phyloP scores from a whole-genome alignment of 31 red algal genomes.

The Asparagopsis taxiformis region DNA sequence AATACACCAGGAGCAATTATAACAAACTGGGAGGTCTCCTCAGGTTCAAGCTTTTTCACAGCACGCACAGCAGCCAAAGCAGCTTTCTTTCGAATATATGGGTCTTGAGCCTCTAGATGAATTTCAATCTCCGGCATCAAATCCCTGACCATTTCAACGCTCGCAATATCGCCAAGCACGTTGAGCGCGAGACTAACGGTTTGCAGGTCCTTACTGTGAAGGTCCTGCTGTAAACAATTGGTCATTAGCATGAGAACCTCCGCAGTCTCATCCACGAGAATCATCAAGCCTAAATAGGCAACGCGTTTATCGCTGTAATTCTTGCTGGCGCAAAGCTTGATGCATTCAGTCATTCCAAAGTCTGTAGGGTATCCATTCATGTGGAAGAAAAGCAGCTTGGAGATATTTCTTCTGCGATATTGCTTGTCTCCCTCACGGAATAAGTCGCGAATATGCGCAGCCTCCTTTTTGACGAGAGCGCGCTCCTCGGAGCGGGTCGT shows the following conservation, averaged over 20 bases:
- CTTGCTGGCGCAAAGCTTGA: slow-evolving; percentile 91
- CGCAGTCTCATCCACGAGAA: slow-evolving; percentile 88
- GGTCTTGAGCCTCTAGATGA: slow-evolving; percentile 60
- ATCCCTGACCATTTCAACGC: slow-evolving; percentile 93
- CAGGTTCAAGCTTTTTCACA: slow-evolving; percentile 75
- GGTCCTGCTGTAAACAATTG: slow-evolving; percentile 85
- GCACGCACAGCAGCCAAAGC: slow-evolving; percentile 82
- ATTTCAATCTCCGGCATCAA: slow-evolving; percentile 81
- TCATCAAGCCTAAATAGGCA: slow-evolving; percentile 89
- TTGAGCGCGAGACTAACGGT: slow-evolving; percentile 89
- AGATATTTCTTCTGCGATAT: slow-evolving; percentile 89
- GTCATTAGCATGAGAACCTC: slow-evolving; percentile 94
- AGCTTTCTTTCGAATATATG: slow-evolving; percentile 93
- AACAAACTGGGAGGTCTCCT: slow-evolving; percentile 69
- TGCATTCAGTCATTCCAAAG: slow-evolving; percentile 97
- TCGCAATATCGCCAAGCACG: slow-evolving; percentile 88
- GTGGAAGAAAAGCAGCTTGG: slow-evolving; percentile 98
- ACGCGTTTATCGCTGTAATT: slow-evolving; percentile 98
- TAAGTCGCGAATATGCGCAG: slow-evolving; percentile 97
- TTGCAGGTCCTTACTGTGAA: slow-evolving; percentile 69
- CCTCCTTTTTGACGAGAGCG: slow-evolving; percentile 98
- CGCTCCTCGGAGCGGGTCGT: slow-evolving; percentile 87
- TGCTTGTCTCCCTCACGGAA: slow-evolving; percentile 91
- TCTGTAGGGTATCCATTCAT: slow-evolving; percentile 98
- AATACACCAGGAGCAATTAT: slow-evolving; percentile 51